Evolutionary conservation across 352 stramenopile species (phyloP).

Genomic region (Aphanomyces stellatus): DNA sequence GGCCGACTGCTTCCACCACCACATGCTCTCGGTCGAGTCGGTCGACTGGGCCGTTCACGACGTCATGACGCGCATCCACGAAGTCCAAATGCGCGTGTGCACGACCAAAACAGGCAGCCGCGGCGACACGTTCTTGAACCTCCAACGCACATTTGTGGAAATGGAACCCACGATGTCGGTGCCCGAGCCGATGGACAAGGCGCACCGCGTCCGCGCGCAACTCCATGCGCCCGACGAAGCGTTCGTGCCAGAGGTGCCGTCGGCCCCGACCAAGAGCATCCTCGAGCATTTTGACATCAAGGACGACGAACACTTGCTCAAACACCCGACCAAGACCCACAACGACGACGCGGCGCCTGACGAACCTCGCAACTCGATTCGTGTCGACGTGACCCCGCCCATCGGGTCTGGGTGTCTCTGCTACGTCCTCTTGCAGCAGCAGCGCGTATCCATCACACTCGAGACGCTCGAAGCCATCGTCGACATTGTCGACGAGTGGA

Average conservation of each 20-base stretch:
- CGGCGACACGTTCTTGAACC: conserved; percentile 3
- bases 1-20: conserved; percentile 4
- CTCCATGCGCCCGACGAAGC: not conserved
- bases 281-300: conserved; percentile 19
- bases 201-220: not conserved
- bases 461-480: conserved; percentile 48
- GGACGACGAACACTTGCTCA: conserved; percentile 17
- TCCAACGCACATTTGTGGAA: not conserved
- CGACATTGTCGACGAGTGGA: conserved; percentile 57
- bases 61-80: not conserved
- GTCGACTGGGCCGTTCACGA: conserved; percentile 1
- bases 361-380: not conserved
- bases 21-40: conserved; percentile 2
- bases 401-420: conserved; percentile 40
- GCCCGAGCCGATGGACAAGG: not conserved
- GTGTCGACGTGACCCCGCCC: not conserved
- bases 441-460: conserved; percentile 51
- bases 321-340: not conserved
- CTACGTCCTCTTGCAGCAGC: conserved; percentile 44
- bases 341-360: not conserved
- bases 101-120: conserved; percentile 3
- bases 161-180: not conserved
- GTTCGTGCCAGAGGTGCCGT: not conserved
- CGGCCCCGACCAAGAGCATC: conserved; percentile 8
- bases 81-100: conserved; percentile 13